phyloP scores from a whole-genome alignment of 148 eudicot genomes.

The Salicornia ramosissima region DNA sequence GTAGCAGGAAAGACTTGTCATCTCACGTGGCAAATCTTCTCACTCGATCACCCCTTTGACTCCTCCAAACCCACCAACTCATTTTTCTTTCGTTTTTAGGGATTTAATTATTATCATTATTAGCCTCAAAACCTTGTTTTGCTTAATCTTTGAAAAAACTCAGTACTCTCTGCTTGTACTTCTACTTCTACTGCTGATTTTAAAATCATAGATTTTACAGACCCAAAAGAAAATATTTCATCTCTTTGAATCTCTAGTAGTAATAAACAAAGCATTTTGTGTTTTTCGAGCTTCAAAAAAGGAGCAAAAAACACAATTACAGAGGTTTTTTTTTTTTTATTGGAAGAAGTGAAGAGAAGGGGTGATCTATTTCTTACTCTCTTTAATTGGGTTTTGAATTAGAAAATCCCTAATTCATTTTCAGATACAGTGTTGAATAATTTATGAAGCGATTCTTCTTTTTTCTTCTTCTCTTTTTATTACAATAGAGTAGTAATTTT shows the following conservation, averaged over 20 bases:
- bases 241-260: not conserved
- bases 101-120: no score
- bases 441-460: not conserved
- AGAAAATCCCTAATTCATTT: constrained; percentile 7
- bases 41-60: constrained; percentile 13
- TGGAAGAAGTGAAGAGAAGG: constrained; percentile 12
- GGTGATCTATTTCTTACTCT: not conserved
- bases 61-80: constrained; percentile 17
- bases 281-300: not conserved
- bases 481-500: not conserved
- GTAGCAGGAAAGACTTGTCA: constrained; percentile 11
- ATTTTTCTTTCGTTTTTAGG: not conserved
- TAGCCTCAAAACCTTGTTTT: no score
- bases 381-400: not conserved
- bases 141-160: no score
- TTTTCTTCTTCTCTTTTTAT: no score
- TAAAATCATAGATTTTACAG: not conserved
- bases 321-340: no score
- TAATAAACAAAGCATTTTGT: not conserved
- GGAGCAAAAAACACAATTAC: not conserved
- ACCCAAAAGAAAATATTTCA: no score
- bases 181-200: not conserved
- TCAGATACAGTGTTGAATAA: not conserved
- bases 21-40: constrained; percentile 29
- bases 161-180: not conserved